Percentiles rank a stretch among this genome's conserved stretches.
These are phyloP conservation scores for Deakozyma indianensis DNA, from an alignment of 805 yeast species.

Conservation along the genomic window DNA sequence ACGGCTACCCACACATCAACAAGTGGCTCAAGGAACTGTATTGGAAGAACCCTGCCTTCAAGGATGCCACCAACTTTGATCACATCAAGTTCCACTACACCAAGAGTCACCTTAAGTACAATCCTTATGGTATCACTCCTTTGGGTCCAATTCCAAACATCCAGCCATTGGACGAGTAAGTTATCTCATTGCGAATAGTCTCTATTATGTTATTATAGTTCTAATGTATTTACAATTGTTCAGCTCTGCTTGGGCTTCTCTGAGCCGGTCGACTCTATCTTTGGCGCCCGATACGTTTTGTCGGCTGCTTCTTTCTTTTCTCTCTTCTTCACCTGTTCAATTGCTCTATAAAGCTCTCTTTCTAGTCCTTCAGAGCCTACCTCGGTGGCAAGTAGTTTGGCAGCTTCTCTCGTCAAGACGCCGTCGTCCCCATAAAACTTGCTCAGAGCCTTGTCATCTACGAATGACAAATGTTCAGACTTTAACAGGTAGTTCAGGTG, in stretches of 20 bases:
- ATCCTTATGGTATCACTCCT: constrained; percentile 76
- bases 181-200: too few relatives aligned
- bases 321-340: constrained; percentile 6
- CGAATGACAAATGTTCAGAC: constrained; percentile 12
- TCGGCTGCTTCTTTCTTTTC: too few relatives aligned
- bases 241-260: too few relatives aligned
- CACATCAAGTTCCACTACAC: constrained; percentile 91
- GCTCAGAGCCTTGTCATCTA: constrained; percentile 10
- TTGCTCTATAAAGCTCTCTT: constrained; percentile 11
- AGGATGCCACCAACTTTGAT: constrained; percentile 67
- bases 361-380: constrained; percentile 6
- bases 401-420: constrained; percentile 3
- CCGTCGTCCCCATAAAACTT: background rate
- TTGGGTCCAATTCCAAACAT: constrained; percentile 78
- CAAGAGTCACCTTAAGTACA: constrained; percentile 64
- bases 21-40: constrained; percentile 72
- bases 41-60: constrained; percentile 64
- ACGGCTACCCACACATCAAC: constrained; percentile 63
- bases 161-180: constrained; percentile 25
- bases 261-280: too few relatives aligned
- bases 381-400: constrained; percentile 4
- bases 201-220: too few relatives aligned
- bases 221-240: background rate
- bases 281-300: too few relatives aligned
- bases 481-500: constrained; percentile 49